These are phyloP conservation scores for Zizania palustris DNA, from an alignment of 202 grass and related monocot genomes.

Conservation along the genomic window DNA sequence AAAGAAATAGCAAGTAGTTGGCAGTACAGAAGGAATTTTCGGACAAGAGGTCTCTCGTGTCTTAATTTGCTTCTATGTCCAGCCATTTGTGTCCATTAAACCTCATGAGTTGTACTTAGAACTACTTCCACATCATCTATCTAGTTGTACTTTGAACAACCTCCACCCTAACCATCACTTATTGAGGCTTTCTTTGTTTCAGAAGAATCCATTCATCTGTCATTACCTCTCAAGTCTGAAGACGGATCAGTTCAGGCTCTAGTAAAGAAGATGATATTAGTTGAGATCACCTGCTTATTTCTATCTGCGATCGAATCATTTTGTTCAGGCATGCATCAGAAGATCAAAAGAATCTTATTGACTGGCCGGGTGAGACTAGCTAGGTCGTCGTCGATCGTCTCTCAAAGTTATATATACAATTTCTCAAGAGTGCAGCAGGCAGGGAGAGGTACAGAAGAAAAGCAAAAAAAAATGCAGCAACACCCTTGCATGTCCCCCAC, in stretches of 20 bases:
- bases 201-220: neutral
- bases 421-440: neutral
- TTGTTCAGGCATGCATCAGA: neutral
- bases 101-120: neutral
- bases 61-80: slow-evolving; percentile 21
- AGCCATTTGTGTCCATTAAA: neutral
- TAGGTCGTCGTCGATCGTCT: slow-evolving; percentile 5
- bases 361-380: slow-evolving; percentile 15
- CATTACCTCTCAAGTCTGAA: neutral
- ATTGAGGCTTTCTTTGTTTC: neutral
- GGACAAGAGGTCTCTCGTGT: slow-evolving; percentile 8
- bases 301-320: too few relatives aligned
- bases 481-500: slow-evolving; percentile 35
- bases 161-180: too few relatives aligned
- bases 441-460: neutral
- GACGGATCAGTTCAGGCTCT: neutral
- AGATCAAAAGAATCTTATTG: slow-evolving; percentile 1
- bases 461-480: neutral
- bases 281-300: neutral
- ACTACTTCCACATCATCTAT: slow-evolving; percentile 5
- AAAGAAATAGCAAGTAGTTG: slow-evolving; percentile 24
- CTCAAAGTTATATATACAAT: slow-evolving; percentile 11
- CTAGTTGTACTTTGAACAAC: neutral
- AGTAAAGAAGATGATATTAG: neutral
- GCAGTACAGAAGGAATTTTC: slow-evolving; percentile 6